phyloP scores from a whole-genome alignment of 202 grass and related monocot genomes.

The Digitaria exilis region DNA sequence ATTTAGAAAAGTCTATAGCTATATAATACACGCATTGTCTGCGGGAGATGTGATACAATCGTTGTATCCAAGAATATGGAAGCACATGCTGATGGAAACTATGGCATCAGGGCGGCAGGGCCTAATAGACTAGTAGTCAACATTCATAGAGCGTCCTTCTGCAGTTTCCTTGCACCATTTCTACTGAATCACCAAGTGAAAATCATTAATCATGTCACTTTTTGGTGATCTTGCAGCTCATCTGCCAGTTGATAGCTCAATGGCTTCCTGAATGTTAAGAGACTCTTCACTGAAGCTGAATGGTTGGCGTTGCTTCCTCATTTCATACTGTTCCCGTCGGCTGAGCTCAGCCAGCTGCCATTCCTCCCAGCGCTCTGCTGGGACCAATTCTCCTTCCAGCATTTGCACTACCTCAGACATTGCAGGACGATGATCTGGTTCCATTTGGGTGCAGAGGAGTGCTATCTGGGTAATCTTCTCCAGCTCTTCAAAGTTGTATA shows the following conservation, averaged over 20 bases:
- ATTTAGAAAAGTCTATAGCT: constrained; percentile 1
- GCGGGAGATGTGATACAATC: neutral
- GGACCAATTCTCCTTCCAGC: constrained; percentile 71
- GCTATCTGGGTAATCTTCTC: constrained; percentile 72
- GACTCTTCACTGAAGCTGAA: constrained; percentile 68
- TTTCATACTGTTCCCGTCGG: constrained; percentile 53
- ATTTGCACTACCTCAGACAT: constrained; percentile 93
- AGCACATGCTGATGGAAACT: constrained; percentile 21
- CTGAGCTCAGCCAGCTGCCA: constrained; percentile 67
- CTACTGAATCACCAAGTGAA: constrained; percentile 10
- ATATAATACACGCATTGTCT: constrained; percentile 12
- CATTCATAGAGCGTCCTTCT: neutral
- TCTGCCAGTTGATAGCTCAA: constrained; percentile 65
- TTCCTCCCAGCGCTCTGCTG: constrained; percentile 63
- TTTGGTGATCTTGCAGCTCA: constrained; percentile 41
- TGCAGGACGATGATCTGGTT: constrained; percentile 59
- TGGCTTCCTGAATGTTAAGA: constrained; percentile 59
- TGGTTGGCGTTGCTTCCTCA: constrained; percentile 41
- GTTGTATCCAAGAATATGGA: constrained; percentile 10
- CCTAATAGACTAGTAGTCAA: too few species aligned
- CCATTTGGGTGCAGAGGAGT: constrained; percentile 73
- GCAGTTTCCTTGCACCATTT: constrained; percentile 27
- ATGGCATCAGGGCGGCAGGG: too few species aligned
- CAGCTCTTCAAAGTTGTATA: constrained; percentile 49
- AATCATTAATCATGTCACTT: constrained; percentile 11